Evolutionary conservation across 2,329 filamentous ascomycete genomes (phyloP).

Genomic region (Endoconidiophora polonica): DNA sequence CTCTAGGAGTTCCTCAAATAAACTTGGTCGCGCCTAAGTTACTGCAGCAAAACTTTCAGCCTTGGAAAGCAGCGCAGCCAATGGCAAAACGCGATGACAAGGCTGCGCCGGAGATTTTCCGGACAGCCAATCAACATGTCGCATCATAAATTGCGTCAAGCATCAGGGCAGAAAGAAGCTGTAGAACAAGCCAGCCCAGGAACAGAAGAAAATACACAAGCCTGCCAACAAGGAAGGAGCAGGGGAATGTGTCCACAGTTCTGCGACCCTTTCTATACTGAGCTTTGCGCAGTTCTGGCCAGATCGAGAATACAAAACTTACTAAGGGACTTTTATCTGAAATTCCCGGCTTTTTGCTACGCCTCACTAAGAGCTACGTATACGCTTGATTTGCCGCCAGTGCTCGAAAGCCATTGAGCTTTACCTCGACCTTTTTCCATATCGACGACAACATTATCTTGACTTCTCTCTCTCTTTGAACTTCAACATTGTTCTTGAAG

Average conservation of each 20-base stretch:
- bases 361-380: background rate
- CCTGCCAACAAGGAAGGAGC: slow-evolving; percentile 1
- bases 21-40: too few species aligned
- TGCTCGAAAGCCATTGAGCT: too few species aligned
- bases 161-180: too few species aligned
- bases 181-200: too few species aligned
- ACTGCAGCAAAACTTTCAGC: slow-evolving; percentile 2
- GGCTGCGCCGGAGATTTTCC: slow-evolving; percentile 2
- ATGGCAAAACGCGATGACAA: background rate
- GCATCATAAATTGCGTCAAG: background rate
- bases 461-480: too few species aligned
- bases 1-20: too few species aligned
- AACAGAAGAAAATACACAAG: background rate
- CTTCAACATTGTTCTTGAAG: too few species aligned
- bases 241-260: slow-evolving; percentile 9
- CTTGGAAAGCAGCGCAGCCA: slow-evolving; percentile 8
- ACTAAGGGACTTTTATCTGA: too few species aligned
- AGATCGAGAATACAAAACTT: background rate
- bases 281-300: slow-evolving; percentile 4
- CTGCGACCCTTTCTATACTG: background rate
- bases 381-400: background rate
- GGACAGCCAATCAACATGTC: background rate
- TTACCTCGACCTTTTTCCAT: too few species aligned
- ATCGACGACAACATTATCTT: too few species aligned
- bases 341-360: background rate